Evolutionary conservation across 192 early-diverging fungal genomes (phyloP).

Genomic region (Mortierella claussenii): DNA sequence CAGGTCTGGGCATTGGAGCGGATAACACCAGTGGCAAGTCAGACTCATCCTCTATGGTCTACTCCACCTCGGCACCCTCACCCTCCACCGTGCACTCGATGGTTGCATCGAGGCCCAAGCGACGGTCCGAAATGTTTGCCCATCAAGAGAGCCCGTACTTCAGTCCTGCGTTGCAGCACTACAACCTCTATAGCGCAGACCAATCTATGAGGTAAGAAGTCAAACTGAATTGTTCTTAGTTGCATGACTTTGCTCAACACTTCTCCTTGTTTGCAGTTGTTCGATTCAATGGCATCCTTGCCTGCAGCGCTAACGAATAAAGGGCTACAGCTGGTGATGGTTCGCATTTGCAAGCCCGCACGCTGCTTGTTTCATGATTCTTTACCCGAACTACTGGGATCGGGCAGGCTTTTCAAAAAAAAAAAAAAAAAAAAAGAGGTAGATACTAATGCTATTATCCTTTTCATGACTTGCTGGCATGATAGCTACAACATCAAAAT

Average conservation of each 20-base stretch:
- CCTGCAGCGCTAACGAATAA: too few relatives aligned
- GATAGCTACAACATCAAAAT: conserved; percentile 68
- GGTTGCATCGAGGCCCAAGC: conserved; percentile 23
- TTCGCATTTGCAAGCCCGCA: too few relatives aligned
- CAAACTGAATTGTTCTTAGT: not conserved
- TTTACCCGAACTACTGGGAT: too few relatives aligned
- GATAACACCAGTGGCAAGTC: conserved; percentile 4
- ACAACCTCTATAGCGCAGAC: conserved; percentile 71
- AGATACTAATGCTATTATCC: too few relatives aligned
- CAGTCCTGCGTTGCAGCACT: conserved; percentile 67
- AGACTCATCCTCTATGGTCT: conserved; percentile 23
- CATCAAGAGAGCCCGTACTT: conserved; percentile 77
- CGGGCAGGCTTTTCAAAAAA: too few relatives aligned
- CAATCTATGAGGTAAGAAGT: conserved; percentile 58
- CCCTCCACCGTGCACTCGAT: conserved; percentile 10
- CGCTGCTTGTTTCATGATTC: too few relatives aligned
- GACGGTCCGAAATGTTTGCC: conserved; percentile 50
- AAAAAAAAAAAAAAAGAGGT: too few relatives aligned
- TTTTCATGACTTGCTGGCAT: too few relatives aligned
- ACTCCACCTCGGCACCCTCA: conserved; percentile 40
- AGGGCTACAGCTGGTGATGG: too few relatives aligned
- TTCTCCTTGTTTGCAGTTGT: too few relatives aligned
- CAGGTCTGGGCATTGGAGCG: conserved; percentile 15
- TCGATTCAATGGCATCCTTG: too few relatives aligned
- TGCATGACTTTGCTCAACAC: too few relatives aligned